Conservation (phyloP, 331 rosid species). For the Malus hybrid region DNA sequence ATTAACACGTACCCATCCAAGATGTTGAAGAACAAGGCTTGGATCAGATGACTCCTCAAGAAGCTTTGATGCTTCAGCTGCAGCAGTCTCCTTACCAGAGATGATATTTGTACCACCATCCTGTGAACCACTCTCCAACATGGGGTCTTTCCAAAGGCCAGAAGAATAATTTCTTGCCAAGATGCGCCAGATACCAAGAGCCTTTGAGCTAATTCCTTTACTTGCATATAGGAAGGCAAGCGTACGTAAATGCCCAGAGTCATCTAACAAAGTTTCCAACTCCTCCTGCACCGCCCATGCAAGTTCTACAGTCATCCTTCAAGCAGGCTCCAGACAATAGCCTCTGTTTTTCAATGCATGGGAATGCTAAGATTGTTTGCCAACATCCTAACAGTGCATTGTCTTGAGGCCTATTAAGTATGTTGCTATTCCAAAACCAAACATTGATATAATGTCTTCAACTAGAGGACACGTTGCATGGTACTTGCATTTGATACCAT, state of each 20-base stretch:
- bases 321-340: constrained; percentile 36
- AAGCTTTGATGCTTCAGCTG: constrained; percentile 87
- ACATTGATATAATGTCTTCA: not conserved
- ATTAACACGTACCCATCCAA: constrained; percentile 77
- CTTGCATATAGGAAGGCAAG: constrained; percentile 94
- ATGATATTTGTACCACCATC: constrained; percentile 25
- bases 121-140: constrained; percentile 27
- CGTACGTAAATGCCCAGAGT: constrained; percentile 86
- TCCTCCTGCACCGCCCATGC: constrained; percentile 81
- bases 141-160: constrained; percentile 69
- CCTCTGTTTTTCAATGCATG: constrained; percentile 47
- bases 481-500: not conserved
- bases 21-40: constrained; percentile 82
- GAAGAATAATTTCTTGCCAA: constrained; percentile 81
- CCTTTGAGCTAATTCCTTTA: constrained; percentile 90
- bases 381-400: constrained; percentile 17
- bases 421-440: constrained; percentile 6
- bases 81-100: constrained; percentile 74
- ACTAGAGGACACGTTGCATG: constrained; percentile 3
- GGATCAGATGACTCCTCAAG: constrained; percentile 86
- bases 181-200: constrained; percentile 83
- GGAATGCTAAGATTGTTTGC: not conserved
- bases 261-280: constrained; percentile 84
- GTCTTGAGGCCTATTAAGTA: constrained; percentile 23
- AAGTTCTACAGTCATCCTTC: constrained; percentile 45